Conservation (phyloP, 495 filamentous ascomycete species). For the Stereocaulon alpinum region DNA sequence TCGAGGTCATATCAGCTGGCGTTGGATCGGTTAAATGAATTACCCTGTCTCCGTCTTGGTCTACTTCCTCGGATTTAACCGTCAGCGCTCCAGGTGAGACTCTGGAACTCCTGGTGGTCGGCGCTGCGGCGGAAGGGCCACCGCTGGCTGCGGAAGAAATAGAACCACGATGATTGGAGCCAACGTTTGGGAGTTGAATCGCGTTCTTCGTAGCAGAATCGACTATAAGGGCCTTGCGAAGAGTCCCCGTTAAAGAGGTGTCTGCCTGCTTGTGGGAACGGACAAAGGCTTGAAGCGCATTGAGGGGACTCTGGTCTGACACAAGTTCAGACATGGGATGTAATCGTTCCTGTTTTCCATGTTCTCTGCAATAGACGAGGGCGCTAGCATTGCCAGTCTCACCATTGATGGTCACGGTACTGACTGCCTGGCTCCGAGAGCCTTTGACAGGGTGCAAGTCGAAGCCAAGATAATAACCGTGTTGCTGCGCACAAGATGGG, state of each 20-base stretch:
- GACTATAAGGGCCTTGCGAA: slow-evolving; percentile 70
- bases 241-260: slow-evolving; percentile 75
- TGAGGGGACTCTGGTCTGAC: slow-evolving; percentile 35
- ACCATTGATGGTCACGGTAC: slow-evolving; percentile 60
- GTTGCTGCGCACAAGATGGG: slow-evolving; percentile 78
- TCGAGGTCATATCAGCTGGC: slow-evolving; percentile 12
- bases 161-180: slow-evolving; percentile 17
- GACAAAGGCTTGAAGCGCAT: slow-evolving; percentile 75
- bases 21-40: slow-evolving; percentile 18
- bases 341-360: slow-evolving; percentile 52
- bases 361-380: slow-evolving; percentile 83
- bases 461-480: slow-evolving; percentile 74
- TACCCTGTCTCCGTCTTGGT: slow-evolving; percentile 23
- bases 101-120: slow-evolving; percentile 18
- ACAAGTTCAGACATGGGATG: slow-evolving; percentile 62
- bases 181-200: slow-evolving; percentile 19
- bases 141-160: slow-evolving; percentile 28
- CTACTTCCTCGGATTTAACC: slow-evolving; percentile 25
- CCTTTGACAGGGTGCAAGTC: slow-evolving; percentile 85
- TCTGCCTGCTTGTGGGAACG: slow-evolving; percentile 92
- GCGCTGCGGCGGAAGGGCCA: slow-evolving; percentile 14
- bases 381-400: slow-evolving; percentile 70
- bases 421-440: slow-evolving; percentile 65
- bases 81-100: slow-evolving; percentile 22
- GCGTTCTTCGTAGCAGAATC: slow-evolving; percentile 39